These are phyloP conservation scores for Letharia lupina DNA, from an alignment of 495 filamentous ascomycete species.

Conservation along the genomic window DNA sequence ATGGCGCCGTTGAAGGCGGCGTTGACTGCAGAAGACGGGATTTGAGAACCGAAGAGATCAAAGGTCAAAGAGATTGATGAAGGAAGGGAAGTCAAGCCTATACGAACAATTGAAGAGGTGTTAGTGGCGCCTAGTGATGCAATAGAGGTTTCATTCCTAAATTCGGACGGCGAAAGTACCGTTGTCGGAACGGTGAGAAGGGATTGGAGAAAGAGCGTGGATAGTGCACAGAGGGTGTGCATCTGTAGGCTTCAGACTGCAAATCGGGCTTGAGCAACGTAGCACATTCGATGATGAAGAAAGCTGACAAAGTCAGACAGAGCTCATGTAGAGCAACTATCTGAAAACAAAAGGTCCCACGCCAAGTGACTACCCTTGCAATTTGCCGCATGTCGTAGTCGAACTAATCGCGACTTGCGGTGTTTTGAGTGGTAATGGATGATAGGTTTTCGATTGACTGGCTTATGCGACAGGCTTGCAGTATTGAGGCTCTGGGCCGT, in stretches of 20 bases:
- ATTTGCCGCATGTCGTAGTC: neutral
- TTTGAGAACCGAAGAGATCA: neutral
- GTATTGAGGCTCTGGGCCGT: neutral
- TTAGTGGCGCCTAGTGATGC: neutral
- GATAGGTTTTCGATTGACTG: neutral
- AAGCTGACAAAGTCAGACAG: neutral
- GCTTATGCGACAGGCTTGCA: neutral
- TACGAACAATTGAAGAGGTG: neutral
- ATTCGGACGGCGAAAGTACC: neutral
- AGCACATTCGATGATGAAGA: neutral
- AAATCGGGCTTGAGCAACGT: neutral
- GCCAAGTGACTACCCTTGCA: neutral
- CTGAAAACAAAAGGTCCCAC: neutral
- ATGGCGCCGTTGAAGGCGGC: neutral
- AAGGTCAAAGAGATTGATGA: neutral
- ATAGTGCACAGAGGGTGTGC: neutral
- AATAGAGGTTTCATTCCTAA: neutral
- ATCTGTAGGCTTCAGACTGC: neutral
- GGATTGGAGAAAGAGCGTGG: neutral
- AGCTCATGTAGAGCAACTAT: neutral
- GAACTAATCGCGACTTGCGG: neutral
- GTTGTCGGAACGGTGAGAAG: neutral
- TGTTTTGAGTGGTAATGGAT: neutral
- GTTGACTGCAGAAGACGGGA: neutral
- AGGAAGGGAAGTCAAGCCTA: neutral